phyloP scores from a whole-genome alignment of 1,284 basidiomycete genomes.

The Phlebopus sp. region DNA sequence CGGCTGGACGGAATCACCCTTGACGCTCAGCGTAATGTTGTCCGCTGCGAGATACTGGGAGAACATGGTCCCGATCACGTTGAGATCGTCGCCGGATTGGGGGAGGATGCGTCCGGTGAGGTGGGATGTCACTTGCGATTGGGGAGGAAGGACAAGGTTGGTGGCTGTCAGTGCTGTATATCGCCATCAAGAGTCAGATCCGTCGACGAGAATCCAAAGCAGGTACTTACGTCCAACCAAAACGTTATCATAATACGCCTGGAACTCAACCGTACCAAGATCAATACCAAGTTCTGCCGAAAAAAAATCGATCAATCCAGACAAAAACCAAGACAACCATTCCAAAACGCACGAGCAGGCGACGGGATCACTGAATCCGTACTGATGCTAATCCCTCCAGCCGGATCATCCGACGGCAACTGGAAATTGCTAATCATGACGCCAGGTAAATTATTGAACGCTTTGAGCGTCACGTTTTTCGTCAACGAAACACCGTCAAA shows the following conservation, averaged over 20 bases:
- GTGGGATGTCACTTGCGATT: constrained; percentile 48
- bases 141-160: constrained; percentile 53
- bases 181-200: constrained; percentile 9
- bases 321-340: neutral
- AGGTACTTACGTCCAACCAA: constrained; percentile 57
- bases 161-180: constrained; percentile 50
- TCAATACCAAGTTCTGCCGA: constrained; percentile 66
- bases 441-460: constrained; percentile 69
- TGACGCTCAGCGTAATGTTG: constrained; percentile 60
- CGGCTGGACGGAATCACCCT: constrained; percentile 65
- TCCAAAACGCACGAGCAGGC: constrained; percentile 52
- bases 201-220: neutral
- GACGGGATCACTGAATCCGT: constrained; percentile 70
- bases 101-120: constrained; percentile 65
- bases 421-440: constrained; percentile 71
- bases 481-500: constrained; percentile 65
- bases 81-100: constrained; percentile 52
- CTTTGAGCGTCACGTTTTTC: constrained; percentile 67
- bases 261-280: constrained; percentile 67
- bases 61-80: constrained; percentile 63
- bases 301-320: neutral
- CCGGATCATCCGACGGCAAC: constrained; percentile 60
- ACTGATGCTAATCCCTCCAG: constrained; percentile 69
- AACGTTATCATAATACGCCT: constrained; percentile 54
- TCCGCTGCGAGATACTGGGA: constrained; percentile 66